Base-by-base conservation (phyloP, 2,329 filamentous ascomycete genomes). In the Dothidotthia symphoricarpi region DNA sequence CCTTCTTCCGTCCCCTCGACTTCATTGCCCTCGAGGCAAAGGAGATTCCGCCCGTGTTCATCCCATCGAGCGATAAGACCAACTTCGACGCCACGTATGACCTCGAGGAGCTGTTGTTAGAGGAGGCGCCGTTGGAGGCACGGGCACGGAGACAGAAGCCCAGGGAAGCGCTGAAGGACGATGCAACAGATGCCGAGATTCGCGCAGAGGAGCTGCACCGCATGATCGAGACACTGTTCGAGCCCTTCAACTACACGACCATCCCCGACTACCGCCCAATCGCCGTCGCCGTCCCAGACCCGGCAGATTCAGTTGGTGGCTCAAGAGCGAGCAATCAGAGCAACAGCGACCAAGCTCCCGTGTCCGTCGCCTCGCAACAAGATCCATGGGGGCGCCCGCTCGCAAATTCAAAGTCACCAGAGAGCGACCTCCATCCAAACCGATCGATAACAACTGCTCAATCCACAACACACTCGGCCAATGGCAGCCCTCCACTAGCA, bases 81-180 rank as follows among this genome's bases (percentile, higher is more conserved):
- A 98, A 98, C 65, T 98, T 98, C 53, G 93, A 98, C 67, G 93
- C 93, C 4, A 98, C 93, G 1, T 97, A 98, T 63, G 93, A 98
- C 66, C 72, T 98, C 34, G 93, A 98, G 63, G 93, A 98, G 66
- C 69, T 98, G 14, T 71, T 98, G 2, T 69, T 98, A 29, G 93
- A 98, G 67, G 93, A 98, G 64, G 93, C 93, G 10, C 93, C 93
- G 1, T 72, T 98, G 4, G 93, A 98, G 68, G 93, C 93, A 38
- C 78, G 93, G 58, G 89, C 93, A 34, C 80, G 93, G 53, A 83
- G 91, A 61, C 93, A 97, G 66, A 96, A 97, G 67, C 93, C 93
- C 2, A 79, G 93, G 47, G 90, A 95, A 50, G 84, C 87, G 51
- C 73, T 98, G 61, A 91, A 93, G 67, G 88, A 95, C 3, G 91